Conservation (phyloP, 2,329 filamentous ascomycete genomes). For the Verticillium tricorpus region DNA sequence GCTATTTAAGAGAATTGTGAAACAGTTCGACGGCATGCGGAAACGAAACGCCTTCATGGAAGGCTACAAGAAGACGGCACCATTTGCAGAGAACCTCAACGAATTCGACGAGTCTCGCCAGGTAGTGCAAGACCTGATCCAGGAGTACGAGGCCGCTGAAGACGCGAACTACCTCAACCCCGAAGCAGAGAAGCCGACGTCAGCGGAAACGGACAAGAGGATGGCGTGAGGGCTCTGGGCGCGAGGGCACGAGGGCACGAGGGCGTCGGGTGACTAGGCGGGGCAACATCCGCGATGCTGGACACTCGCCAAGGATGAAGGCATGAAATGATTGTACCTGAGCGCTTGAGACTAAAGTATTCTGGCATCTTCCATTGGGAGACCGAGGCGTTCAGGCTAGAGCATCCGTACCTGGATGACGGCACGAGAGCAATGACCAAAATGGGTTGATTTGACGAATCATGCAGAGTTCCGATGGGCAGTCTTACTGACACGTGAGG, state of each 20-base stretch:
- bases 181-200: slow-evolving; percentile 50
- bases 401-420: slow-evolving; percentile 4
- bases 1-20: slow-evolving; percentile 89
- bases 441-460: not conserved
- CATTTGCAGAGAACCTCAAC: slow-evolving; percentile 84
- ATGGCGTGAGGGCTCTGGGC: slow-evolving; percentile 26
- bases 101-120: slow-evolving; percentile 95
- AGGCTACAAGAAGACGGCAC: slow-evolving; percentile 90
- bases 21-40: slow-evolving; percentile 87
- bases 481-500: not conserved
- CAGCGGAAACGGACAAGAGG: slow-evolving; percentile 49
- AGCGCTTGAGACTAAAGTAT: not conserved
- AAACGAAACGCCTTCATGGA: slow-evolving; percentile 98
- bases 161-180: slow-evolving; percentile 84
- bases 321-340: not conserved
- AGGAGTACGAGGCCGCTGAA: slow-evolving; percentile 95
- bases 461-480: not conserved
- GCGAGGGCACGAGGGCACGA: not conserved
- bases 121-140: slow-evolving; percentile 85
- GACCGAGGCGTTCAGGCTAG: slow-evolving; percentile 8
- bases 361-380: not conserved
- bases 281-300: not conserved
- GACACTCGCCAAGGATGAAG: not conserved
- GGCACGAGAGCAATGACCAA: not conserved
- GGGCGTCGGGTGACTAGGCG: not conserved